A percentile compares a stretch with the other conserved stretches of the same genome.
Evolutionary conservation across 116 monocot species (phyloP).

Genomic region (Iris pallida): DNA sequence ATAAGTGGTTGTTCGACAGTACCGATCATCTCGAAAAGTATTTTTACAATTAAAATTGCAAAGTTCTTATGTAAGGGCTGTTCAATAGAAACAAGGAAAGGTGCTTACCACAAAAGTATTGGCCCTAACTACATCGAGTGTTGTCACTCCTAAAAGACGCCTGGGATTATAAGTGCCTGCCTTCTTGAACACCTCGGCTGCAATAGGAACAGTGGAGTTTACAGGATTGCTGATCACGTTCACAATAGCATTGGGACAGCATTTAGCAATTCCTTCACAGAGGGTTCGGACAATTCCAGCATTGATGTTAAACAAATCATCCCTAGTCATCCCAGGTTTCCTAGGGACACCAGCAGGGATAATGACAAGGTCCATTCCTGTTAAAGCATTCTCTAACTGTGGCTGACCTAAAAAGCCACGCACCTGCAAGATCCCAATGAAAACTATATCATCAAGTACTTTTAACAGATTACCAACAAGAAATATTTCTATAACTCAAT

Average conservation of each 20-base stretch:
- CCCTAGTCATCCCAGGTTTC: slow-evolving; percentile 77
- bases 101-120: slow-evolving; percentile 68
- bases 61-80: background rate
- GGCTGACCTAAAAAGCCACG: slow-evolving; percentile 56
- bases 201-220: slow-evolving; percentile 72
- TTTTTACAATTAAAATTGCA: too few species aligned
- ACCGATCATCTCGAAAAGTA: too few species aligned
- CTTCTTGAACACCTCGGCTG: slow-evolving; percentile 71
- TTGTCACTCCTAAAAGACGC: slow-evolving; percentile 59
- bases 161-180: slow-evolving; percentile 61
- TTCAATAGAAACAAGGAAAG: background rate
- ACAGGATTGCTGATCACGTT: slow-evolving; percentile 77
- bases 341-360: slow-evolving; percentile 74
- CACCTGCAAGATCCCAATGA: slow-evolving; percentile 22
- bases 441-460: background rate
- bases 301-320: slow-evolving; percentile 75
- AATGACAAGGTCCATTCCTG: slow-evolving; percentile 72
- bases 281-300: slow-evolving; percentile 63
- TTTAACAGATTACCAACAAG: background rate
- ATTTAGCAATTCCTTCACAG: slow-evolving; percentile 56
- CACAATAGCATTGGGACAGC: slow-evolving; percentile 58
- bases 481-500: too few species aligned
- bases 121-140: slow-evolving; percentile 69
- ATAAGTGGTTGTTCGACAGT: too few species aligned
- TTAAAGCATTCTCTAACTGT: slow-evolving; percentile 55